These are phyloP conservation scores for Bodo saltans DNA, from an alignment of 78 protist species.

Conservation along the genomic window DNA sequence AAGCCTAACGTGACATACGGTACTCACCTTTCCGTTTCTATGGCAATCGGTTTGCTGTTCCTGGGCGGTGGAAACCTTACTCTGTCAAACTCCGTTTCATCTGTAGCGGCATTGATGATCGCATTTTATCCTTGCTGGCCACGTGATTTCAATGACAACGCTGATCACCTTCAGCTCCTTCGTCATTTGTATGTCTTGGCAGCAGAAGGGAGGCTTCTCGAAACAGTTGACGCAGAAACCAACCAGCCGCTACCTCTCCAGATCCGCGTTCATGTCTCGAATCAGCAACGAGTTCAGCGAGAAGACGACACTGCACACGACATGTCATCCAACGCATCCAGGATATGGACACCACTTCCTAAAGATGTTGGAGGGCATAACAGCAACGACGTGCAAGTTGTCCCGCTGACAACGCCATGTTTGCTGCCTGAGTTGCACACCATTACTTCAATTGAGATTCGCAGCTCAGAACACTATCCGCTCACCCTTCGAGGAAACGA, in stretches of 20 bases:
- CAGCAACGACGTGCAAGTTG: no score
- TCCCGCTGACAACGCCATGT: no score
- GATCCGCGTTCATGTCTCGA: not conserved
- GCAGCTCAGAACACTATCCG: no score
- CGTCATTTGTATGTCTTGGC: not conserved
- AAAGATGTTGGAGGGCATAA: no score
- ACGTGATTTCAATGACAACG: not conserved
- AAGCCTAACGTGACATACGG: not conserved
- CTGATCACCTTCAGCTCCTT: not conserved
- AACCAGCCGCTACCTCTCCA: not conserved
- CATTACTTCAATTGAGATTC: no score
- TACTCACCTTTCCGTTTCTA: not conserved
- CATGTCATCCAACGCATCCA: not conserved
- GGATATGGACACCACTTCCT: not conserved
- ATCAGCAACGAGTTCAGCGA: not conserved
- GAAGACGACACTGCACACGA: not conserved
- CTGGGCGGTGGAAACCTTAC: not conserved
- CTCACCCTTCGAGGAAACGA: no score
- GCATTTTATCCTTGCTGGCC: not conserved
- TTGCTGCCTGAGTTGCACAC: no score
- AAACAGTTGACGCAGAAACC: not conserved
- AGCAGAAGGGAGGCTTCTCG: not conserved
- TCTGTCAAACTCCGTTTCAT: not conserved
- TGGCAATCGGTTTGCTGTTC: not conserved
- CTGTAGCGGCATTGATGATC: not conserved